These are phyloP conservation scores for Acer saccharum DNA, from an alignment of 345 rosid species.

Conservation along the genomic window DNA sequence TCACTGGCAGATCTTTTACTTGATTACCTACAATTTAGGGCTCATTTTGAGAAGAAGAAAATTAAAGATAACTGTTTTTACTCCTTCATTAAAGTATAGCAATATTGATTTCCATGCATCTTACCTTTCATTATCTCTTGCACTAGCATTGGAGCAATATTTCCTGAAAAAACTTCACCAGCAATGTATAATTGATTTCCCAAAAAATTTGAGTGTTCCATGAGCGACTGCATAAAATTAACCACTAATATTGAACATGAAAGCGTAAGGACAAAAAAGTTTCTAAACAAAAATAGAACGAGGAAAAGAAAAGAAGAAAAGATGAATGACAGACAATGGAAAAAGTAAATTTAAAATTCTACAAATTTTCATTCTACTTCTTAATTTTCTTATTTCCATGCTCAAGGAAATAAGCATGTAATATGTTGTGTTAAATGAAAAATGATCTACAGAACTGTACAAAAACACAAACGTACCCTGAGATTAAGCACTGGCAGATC, in stretches of 20 bases:
- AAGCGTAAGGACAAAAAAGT: too few species aligned
- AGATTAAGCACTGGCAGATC: slow-evolving; percentile 19
- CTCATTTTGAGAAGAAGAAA: neutral
- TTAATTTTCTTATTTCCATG: too few species aligned
- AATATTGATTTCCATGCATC: too few species aligned
- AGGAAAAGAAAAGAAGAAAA: too few species aligned
- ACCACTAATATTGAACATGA: too few species aligned
- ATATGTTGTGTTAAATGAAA: neutral
- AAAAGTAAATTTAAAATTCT: too few species aligned
- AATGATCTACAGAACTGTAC: neutral
- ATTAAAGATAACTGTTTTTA: neutral
- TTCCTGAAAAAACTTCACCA: slow-evolving; percentile 36
- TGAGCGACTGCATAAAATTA: slow-evolving; percentile 24
- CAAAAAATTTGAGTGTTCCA: slow-evolving; percentile 25
- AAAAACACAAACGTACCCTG: slow-evolving; percentile 13
- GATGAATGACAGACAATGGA: too few species aligned
- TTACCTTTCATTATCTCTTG: slow-evolving; percentile 15
- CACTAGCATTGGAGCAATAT: slow-evolving; percentile 19
- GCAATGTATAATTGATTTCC: slow-evolving; percentile 27
- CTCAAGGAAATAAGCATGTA: too few species aligned
- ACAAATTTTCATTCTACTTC: too few species aligned
- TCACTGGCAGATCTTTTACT: slow-evolving; percentile 15
- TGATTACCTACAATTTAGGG: slow-evolving; percentile 34
- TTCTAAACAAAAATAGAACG: too few species aligned
- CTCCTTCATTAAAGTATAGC: neutral